phyloP scores from a whole-genome alignment of 352 stramenopile species.

The Lagenidium giganteum region DNA sequence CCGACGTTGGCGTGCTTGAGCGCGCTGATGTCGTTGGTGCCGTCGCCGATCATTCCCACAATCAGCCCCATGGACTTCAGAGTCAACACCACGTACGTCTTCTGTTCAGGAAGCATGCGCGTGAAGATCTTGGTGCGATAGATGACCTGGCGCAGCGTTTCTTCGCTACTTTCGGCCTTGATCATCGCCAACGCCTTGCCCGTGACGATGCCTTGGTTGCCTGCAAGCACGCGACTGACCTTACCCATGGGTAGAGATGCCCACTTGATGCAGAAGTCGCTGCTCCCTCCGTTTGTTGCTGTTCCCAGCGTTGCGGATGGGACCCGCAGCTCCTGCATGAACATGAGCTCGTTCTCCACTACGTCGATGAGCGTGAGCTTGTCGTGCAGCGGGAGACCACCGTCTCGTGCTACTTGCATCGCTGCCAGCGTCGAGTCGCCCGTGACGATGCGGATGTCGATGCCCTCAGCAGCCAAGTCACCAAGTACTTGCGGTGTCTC shows the following conservation, averaged over 20 bases:
- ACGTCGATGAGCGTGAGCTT: conserved; percentile 40
- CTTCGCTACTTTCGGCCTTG: conserved; percentile 15
- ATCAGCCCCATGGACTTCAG: conserved; percentile 37
- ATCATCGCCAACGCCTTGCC: conserved; percentile 41
- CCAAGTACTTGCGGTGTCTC: conserved; percentile 57
- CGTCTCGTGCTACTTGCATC: conserved; percentile 31
- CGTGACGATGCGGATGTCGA: conserved; percentile 76
- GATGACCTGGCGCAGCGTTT: conserved; percentile 33
- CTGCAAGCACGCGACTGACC: conserved; percentile 14
- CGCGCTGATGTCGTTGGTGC: conserved; percentile 81
- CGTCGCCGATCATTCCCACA: conserved; percentile 55
- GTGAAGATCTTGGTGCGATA: conserved; percentile 44
- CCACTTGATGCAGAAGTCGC: conserved; percentile 27
- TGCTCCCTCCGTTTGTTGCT: too few species aligned
- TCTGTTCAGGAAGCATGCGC: conserved; percentile 49
- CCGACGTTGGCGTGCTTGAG: conserved; percentile 84
- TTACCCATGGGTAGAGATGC: conserved; percentile 22
- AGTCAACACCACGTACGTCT: conserved; percentile 47
- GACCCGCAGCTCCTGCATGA: too few species aligned
- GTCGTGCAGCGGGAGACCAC: conserved; percentile 29
- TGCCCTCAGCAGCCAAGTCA: conserved; percentile 52
- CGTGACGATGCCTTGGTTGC: conserved; percentile 40
- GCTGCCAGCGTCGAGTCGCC: conserved; percentile 62
- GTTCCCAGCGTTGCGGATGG: too few species aligned
- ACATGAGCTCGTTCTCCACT: conserved; percentile 18